Evolutionary conservation across 1,284 basidiomycete species (phyloP).

Genomic region (Ceratobasidium sp.): DNA sequence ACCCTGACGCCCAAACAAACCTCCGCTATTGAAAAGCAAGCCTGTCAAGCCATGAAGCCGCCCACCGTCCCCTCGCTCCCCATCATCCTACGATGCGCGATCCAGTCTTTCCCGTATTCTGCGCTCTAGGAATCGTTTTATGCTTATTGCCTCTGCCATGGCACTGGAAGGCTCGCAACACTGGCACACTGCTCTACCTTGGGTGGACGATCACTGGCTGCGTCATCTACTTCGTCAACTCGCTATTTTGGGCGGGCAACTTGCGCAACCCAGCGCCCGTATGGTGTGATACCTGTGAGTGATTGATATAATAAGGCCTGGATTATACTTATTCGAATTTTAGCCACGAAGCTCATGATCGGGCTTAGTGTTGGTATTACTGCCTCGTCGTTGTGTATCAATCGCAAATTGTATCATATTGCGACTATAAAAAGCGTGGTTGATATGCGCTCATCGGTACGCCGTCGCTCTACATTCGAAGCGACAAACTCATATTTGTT

Average conservation of each 20-base stretch:
- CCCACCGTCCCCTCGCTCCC: background rate
- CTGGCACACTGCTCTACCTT: constrained; percentile 76
- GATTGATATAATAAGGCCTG: constrained; percentile 11
- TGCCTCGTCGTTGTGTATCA: constrained; percentile 65
- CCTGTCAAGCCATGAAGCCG: too few species aligned
- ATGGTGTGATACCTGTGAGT: constrained; percentile 83
- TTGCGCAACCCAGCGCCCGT: constrained; percentile 69
- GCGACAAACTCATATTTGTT: constrained; percentile 12
- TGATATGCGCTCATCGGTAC: constrained; percentile 49
- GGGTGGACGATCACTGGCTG: constrained; percentile 71
- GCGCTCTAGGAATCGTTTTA: constrained; percentile 66
- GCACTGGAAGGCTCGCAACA: constrained; percentile 72
- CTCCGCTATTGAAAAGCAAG: too few species aligned
- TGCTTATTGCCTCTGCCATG: constrained; percentile 69
- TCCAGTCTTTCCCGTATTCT: constrained; percentile 56
- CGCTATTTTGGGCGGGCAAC: constrained; percentile 75
- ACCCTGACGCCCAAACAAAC: too few species aligned
- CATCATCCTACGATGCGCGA: background rate
- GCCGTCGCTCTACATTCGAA: constrained; percentile 8
- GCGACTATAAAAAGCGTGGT: constrained; percentile 57
- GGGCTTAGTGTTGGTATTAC: constrained; percentile 61
- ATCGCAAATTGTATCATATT: constrained; percentile 66
- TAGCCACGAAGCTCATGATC: constrained; percentile 61
- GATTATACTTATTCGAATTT: constrained; percentile 21
- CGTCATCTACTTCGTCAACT: constrained; percentile 72